A percentile compares a stretch with the other conserved stretches of the same genome.
Evolutionary conservation across 371 early-diverging fungal genomes (phyloP).

Genomic region (Lichtheimia corymbifera): DNA sequence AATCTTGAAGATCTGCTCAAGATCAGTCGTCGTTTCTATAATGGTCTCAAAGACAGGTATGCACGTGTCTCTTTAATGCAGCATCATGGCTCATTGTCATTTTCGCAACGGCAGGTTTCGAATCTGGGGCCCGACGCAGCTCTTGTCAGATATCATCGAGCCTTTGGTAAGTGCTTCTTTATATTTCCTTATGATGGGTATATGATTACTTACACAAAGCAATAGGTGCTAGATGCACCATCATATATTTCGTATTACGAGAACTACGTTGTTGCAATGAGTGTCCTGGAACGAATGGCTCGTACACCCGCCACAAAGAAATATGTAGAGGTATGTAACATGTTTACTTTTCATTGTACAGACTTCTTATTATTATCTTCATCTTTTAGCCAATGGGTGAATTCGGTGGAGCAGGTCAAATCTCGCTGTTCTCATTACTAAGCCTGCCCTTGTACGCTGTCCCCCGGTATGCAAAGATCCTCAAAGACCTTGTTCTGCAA

Average conservation of each 20-base stretch:
- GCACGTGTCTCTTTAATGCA: neutral
- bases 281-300: conserved; percentile 16
- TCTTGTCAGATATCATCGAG: conserved; percentile 22
- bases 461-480: conserved; percentile 17
- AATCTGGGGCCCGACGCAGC: conserved; percentile 30
- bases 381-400: conserved; percentile 13
- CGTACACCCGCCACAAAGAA: conserved; percentile 15
- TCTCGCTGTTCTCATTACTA: conserved; percentile 15
- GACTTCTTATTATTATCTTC: neutral
- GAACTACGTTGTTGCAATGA: conserved; percentile 18
- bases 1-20: conserved; percentile 20
- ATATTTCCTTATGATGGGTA: neutral
- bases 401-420: conserved; percentile 12
- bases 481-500: conserved; percentile 15
- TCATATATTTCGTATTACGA: conserved; percentile 18
- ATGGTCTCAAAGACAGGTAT: conserved; percentile 22
- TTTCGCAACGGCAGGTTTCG: conserved; percentile 15
- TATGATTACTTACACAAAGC: neutral
- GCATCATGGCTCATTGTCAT: neutral
- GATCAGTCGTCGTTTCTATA: conserved; percentile 13
- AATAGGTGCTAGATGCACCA: conserved; percentile 14
- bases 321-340: conserved; percentile 18
- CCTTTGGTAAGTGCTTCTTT: conserved; percentile 16
- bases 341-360: neutral
- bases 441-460: conserved; percentile 19